phyloP scores from a whole-genome alignment of 2,329 filamentous ascomycete genomes.

The Exserohilum rostratum region DNA sequence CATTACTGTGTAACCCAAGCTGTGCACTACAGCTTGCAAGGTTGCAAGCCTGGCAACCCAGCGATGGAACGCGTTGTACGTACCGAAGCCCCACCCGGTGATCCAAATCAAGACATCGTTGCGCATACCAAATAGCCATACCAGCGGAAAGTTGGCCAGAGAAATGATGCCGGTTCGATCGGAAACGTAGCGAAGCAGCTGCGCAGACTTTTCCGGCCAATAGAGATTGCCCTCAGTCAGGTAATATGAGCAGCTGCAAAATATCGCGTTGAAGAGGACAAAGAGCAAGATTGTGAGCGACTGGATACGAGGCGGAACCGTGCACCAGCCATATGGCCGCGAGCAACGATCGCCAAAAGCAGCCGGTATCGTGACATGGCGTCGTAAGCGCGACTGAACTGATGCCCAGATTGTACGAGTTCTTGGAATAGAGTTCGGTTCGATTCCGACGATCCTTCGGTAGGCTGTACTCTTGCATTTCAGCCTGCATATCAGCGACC shows the following conservation, averaged over 20 bases:
- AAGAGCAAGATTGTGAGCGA: slow-evolving; percentile 53
- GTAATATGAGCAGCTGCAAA: slow-evolving; percentile 55
- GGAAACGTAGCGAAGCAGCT: slow-evolving; percentile 62
- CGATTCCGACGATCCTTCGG: slow-evolving; percentile 1
- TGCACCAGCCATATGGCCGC: slow-evolving; percentile 51
- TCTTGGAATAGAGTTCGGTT: background rate
- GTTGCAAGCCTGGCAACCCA: slow-evolving; percentile 69
- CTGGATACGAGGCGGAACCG: slow-evolving; percentile 57
- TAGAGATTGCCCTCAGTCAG: slow-evolving; percentile 56
- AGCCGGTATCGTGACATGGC: slow-evolving; percentile 52
- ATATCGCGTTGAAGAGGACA: slow-evolving; percentile 52
- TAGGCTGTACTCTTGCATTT: slow-evolving; percentile 13
- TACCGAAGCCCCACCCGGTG: slow-evolving; percentile 72
- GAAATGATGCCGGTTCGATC: slow-evolving; percentile 70
- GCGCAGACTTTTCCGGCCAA: slow-evolving; percentile 41
- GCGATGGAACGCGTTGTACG: slow-evolving; percentile 71
- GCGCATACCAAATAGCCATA: slow-evolving; percentile 71
- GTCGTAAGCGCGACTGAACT: slow-evolving; percentile 26
- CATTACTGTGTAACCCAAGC: slow-evolving; percentile 62
- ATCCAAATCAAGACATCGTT: slow-evolving; percentile 71
- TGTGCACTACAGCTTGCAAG: slow-evolving; percentile 67
- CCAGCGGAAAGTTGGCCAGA: slow-evolving; percentile 66
- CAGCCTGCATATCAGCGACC: slow-evolving; percentile 21
- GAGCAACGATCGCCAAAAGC: slow-evolving; percentile 52
- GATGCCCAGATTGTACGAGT: background rate